Base-by-base conservation (phyloP, 2,329 filamentous ascomycete species). In the Cytospora chrysosperma region DNA sequence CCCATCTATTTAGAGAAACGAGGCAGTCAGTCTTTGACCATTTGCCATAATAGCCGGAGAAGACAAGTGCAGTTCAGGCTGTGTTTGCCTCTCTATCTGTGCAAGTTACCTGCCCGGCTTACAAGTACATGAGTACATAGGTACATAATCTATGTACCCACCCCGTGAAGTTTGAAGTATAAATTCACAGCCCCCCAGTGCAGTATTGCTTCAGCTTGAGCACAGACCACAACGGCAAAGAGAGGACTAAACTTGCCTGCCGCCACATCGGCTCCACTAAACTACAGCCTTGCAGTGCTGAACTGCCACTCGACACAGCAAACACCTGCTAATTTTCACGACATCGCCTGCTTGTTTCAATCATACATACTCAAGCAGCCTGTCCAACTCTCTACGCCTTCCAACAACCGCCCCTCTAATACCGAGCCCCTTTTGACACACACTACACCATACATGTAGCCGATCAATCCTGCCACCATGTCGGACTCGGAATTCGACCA, bases 401-500 rank as follows among this genome's bases (percentile, higher is more conserved):
- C 37, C 37, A 40, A 40, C 37, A 19, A 43, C n/a, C 27, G 37
- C 37, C 7, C 21, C 43, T 13, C 43, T n/a, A 47, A 10, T 24
- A 19, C 7, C n/a, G 37, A 54, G 9, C 27, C 28, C 4, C n/a
- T n/a, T n/a, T n/a, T n/a, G n/a, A n/a, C n/a, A n/a, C 17, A 28
- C 26, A n/a, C 13, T 10, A 47, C 53, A 60, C 52, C 47, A 65
- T 65, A 67, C 59, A 67, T 67, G 65, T 67, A 67, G 65, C 28
- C 65, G 58, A 50, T 43, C n/a, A 59, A 58, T 30, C 40, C 28
- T 15, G 69, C 68, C 76, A 84, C 75, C 70, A 88, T 89, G 86
- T 88, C 86, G 79, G 85, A 88, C 81, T 89, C 90, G 78, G 92
- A 96, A 78, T 95, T 96, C 79, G 91, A 95, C 75, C 85, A 88